Percentiles rank a stretch among this genome's conserved stretches.
phyloP scores from a whole-genome alignment of 352 stramenopile species.

The Phytophthora tentaculata region DNA sequence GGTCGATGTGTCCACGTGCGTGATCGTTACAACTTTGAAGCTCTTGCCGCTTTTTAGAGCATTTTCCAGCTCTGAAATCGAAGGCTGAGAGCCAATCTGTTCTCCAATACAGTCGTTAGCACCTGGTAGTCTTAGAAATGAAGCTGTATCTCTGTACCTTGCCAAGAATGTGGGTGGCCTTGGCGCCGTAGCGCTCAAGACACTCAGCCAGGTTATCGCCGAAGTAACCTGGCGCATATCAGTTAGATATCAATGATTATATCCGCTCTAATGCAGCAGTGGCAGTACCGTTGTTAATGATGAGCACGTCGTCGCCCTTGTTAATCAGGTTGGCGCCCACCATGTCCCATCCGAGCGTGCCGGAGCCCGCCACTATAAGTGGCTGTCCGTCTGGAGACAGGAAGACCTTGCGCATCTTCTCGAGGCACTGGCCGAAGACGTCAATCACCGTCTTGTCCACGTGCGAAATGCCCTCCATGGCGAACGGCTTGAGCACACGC shows the following conservation, averaged over 20 bases:
- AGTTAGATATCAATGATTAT: neutral
- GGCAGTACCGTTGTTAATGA: constrained; percentile 68
- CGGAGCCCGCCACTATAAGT: constrained; percentile 69
- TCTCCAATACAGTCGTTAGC: constrained; percentile 5
- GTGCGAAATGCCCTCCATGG: constrained; percentile 78
- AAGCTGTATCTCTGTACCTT: constrained; percentile 27
- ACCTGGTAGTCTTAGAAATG: neutral
- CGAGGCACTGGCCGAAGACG: constrained; percentile 74
- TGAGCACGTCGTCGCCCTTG: constrained; percentile 64
- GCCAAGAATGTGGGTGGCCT: constrained; percentile 60
- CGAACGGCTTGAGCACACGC: constrained; percentile 74
- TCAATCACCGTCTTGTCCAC: constrained; percentile 83
- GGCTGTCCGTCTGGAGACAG: constrained; percentile 74
- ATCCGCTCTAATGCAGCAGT: neutral
- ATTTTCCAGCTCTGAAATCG: constrained; percentile 52
- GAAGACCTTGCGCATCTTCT: constrained; percentile 87
- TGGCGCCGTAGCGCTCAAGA: constrained; percentile 73
- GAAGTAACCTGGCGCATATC: constrained; percentile 60
- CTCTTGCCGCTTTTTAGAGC: constrained; percentile 41
- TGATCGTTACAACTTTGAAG: constrained; percentile 81
- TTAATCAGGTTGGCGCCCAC: constrained; percentile 79
- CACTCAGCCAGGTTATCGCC: constrained; percentile 75
- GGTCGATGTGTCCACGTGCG: constrained; percentile 81
- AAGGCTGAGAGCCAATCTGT: constrained; percentile 65
- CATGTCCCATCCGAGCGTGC: constrained; percentile 84